Conservation (phyloP, 345 rosid genomes). For the Eutrema japonicum region DNA sequence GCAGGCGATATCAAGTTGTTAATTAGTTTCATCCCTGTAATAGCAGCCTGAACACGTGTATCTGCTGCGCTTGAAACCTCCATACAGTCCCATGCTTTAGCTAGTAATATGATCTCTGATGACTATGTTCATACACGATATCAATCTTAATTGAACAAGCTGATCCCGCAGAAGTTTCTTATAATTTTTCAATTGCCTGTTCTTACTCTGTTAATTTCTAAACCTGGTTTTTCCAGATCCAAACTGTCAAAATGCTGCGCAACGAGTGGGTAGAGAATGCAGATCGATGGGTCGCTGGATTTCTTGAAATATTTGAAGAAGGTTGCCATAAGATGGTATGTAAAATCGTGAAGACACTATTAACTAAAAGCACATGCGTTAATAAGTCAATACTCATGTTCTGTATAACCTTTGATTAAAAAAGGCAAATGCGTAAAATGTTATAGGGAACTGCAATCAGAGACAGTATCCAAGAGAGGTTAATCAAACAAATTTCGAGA, state of each 20-base stretch:
- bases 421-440: slow-evolving; percentile 2
- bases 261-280: slow-evolving; percentile 99
- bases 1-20: slow-evolving; percentile 15
- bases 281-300: slow-evolving; percentile 98
- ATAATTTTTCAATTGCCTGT: neutral
- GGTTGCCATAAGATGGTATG: slow-evolving; percentile 98
- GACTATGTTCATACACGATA: slow-evolving; percentile 7
- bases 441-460: slow-evolving; percentile 83
- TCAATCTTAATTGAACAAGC: slow-evolving; percentile 3
- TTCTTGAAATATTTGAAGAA: slow-evolving; percentile 98
- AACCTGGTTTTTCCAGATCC: slow-evolving; percentile 51
- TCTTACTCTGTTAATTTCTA: slow-evolving; percentile 5
- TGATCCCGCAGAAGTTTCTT: neutral
- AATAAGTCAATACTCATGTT: neutral
- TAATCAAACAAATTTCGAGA: slow-evolving; percentile 54
- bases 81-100: slow-evolving; percentile 4
- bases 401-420: slow-evolving; percentile 7
- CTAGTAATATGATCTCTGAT: slow-evolving; percentile 16
- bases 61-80: neutral
- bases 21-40: neutral
- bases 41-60: neutral
- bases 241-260: slow-evolving; percentile 81
- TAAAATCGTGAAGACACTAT: slow-evolving; percentile 14
- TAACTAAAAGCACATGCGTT: neutral
- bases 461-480: slow-evolving; percentile 79